Evolutionary conservation across 495 filamentous ascomycete genomes (phyloP).

Genomic region (Penicillium crystallinum): DNA sequence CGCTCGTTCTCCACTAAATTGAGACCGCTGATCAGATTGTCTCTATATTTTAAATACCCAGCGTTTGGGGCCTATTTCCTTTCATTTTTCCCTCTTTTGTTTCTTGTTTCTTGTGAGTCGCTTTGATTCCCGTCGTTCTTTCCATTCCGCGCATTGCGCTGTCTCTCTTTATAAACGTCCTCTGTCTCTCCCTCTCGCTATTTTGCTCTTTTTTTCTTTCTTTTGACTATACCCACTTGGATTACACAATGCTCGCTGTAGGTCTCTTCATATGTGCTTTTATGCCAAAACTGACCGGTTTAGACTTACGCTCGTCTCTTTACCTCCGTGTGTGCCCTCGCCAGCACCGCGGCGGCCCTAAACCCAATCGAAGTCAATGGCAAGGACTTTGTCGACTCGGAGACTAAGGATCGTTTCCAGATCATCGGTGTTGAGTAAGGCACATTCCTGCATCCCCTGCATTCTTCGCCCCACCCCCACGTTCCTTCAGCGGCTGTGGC

Average conservation of each 20-base stretch:
- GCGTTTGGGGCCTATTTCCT: background rate
- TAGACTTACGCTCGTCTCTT: slow-evolving; percentile 34
- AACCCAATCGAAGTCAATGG: slow-evolving; percentile 67
- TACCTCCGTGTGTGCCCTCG: slow-evolving; percentile 38
- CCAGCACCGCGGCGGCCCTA: slow-evolving; percentile 59
- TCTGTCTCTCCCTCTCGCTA: background rate
- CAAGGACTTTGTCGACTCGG: slow-evolving; percentile 76
- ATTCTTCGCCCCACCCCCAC: background rate
- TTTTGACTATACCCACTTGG: background rate
- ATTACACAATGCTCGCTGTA: background rate
- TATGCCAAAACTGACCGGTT: background rate
- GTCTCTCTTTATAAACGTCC: slow-evolving; percentile 13
- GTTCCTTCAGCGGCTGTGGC: background rate
- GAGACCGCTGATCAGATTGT: background rate
- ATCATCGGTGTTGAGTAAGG: slow-evolving; percentile 78
- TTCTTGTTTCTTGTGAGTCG: background rate
- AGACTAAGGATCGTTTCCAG: slow-evolving; percentile 75
- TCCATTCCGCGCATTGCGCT: slow-evolving; percentile 16
- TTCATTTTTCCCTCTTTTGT: slow-evolving; percentile 6
- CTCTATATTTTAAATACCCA: background rate
- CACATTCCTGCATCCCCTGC: background rate
- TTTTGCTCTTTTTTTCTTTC: background rate
- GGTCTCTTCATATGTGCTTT: background rate
- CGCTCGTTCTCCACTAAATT: background rate
- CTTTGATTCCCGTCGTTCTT: slow-evolving; percentile 20